Evolutionary conservation across 2,329 filamentous ascomycete genomes (phyloP).

Genomic region (Pestalotiopsis sp.): DNA sequence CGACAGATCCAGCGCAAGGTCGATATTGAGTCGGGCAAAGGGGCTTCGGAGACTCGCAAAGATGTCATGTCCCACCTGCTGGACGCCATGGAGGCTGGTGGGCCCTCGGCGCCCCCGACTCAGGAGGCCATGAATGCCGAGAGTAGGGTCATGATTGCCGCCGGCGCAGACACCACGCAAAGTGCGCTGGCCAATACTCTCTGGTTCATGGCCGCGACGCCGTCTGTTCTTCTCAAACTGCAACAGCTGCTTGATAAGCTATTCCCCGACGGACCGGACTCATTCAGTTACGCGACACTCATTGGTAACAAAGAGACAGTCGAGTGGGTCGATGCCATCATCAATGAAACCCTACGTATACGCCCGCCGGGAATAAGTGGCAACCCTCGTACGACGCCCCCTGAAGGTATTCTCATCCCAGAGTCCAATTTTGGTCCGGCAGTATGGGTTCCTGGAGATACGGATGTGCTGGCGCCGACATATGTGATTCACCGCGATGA

Average conservation of each 20-base stretch:
- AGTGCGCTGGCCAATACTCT: conserved; percentile 13
- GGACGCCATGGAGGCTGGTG: conserved; percentile 12
- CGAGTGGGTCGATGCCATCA: conserved; percentile 15
- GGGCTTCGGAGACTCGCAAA: conserved; percentile 4
- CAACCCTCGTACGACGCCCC: conserved; percentile 8
- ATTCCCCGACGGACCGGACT: conserved; percentile 7
- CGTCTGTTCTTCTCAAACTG: neutral
- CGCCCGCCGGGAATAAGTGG: conserved; percentile 13
- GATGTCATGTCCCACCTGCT: conserved; percentile 13
- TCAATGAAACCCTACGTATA: conserved; percentile 15
- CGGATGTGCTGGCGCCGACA: conserved; percentile 11
- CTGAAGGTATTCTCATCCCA: conserved; percentile 8
- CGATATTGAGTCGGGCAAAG: neutral
- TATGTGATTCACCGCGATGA: conserved; percentile 16
- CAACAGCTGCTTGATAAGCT: conserved; percentile 7
- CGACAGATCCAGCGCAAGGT: neutral
- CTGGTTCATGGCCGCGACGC: conserved; percentile 10
- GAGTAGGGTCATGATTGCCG: conserved; percentile 16
- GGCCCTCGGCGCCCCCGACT: conserved; percentile 7
- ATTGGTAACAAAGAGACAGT: conserved; percentile 9
- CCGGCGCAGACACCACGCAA: conserved; percentile 15
- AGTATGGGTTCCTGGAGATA: conserved; percentile 13
- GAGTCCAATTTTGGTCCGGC: conserved; percentile 7
- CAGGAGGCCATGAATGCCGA: conserved; percentile 11
- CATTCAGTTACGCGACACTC: conserved; percentile 12